These are phyloP conservation scores for Ocimum tenuiflorum DNA, from an alignment of 257 asterid genomes.

Conservation along the genomic window DNA sequence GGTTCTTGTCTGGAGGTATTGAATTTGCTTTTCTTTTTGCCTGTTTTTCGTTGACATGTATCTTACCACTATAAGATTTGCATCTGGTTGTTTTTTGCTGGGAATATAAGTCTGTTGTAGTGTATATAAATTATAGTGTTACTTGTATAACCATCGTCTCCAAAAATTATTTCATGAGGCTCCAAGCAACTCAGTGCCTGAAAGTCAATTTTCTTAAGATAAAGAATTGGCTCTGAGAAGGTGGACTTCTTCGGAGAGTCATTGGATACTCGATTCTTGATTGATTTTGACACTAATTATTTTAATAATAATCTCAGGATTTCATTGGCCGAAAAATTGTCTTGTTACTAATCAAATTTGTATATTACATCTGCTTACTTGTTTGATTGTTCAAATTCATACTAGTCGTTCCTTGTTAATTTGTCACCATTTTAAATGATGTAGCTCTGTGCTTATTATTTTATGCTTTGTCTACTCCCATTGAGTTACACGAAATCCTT, in stretches of 20 bases:
- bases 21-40: not conserved
- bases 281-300: not conserved
- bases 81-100: not conserved
- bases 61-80: not conserved
- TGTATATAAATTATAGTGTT: not conserved
- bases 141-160: not conserved
- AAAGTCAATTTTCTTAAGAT: not conserved
- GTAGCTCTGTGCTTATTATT: not conserved
- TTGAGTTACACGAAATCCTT: constrained; percentile 1
- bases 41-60: not conserved
- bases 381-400: not conserved
- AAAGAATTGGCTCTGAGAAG: not conserved
- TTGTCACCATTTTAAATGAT: not conserved
- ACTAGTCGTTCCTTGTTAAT: not conserved
- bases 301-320: not conserved
- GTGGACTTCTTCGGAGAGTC: constrained; percentile 1
- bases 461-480: not conserved
- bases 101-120: not conserved
- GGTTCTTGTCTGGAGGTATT: not conserved
- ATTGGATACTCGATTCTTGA: not conserved
- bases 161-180: not conserved
- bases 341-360: not conserved
- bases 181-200: not conserved
- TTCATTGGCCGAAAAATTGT: not conserved
- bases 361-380: not conserved